Evolutionary conservation across 1,139 yeast species (phyloP).

Genomic region (Diutina mesorugosa): DNA sequence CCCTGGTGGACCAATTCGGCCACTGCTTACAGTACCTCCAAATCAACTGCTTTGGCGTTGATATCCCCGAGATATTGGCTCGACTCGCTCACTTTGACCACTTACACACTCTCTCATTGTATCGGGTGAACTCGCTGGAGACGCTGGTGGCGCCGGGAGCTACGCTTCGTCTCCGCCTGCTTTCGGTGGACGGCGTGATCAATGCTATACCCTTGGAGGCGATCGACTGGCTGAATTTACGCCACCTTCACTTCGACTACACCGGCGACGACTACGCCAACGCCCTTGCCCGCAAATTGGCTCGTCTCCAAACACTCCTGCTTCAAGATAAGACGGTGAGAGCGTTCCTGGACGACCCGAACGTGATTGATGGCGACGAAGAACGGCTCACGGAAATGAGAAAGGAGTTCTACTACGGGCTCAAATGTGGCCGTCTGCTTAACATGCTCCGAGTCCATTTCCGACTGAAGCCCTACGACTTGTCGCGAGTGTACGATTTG

Average conservation of each 20-base stretch:
- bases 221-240: neutral
- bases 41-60: neutral
- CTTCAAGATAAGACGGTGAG: conserved; percentile 1
- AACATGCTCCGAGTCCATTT: neutral
- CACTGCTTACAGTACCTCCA: neutral
- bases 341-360: neutral
- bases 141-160: neutral
- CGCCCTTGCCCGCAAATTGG: neutral
- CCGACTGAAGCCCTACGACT: neutral
- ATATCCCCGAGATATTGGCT: neutral
- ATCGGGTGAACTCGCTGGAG: conserved; percentile 1
- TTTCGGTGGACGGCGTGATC: neutral
- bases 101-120: neutral
- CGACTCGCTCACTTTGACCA: neutral
- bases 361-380: neutral
- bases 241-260: neutral
- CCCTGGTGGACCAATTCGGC: neutral
- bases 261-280: neutral
- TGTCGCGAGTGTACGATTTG: neutral
- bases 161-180: neutral
- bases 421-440: neutral
- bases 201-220: neutral
- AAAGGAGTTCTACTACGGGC: conserved; percentile 1
- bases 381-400: neutral
- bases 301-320: neutral